phyloP scores from a whole-genome alignment of 139 green algal species.

The Micractinium conductrix region DNA sequence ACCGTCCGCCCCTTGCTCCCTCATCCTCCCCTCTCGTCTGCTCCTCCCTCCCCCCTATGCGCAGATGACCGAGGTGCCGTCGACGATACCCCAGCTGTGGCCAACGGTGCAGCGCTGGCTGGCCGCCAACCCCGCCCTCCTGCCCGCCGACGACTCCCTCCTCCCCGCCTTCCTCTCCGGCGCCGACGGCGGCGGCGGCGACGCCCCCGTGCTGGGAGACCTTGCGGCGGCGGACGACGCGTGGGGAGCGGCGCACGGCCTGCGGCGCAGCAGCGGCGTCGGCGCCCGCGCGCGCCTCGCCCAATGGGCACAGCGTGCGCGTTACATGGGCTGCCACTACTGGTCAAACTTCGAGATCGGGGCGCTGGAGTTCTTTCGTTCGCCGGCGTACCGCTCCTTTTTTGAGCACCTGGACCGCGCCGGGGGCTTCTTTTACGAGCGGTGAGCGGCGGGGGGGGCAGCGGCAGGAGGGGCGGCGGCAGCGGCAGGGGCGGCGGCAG shows the following conservation, averaged over 20 bases:
- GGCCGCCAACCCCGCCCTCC: not conserved
- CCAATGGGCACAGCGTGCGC: too few species aligned
- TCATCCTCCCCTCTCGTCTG: not conserved
- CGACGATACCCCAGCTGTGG: constrained; percentile 14
- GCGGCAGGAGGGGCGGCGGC: not conserved
- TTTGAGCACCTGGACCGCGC: constrained; percentile 39
- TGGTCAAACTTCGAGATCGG: constrained; percentile 58
- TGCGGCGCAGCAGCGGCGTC: not conserved
- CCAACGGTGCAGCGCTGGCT: constrained; percentile 23
- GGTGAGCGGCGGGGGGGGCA: not conserved
- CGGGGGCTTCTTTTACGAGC: constrained; percentile 51
- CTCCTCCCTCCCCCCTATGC: not conserved
- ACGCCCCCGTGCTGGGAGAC: not conserved
- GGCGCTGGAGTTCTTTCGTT: constrained; percentile 43
- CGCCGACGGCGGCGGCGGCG: not conserved
- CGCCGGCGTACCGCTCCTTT: constrained; percentile 29
- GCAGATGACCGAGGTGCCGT: constrained; percentile 13
- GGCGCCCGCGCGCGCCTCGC: too few species aligned
- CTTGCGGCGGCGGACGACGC: too few species aligned
- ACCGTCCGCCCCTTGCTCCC: not conserved
- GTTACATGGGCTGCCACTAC: constrained; percentile 49
- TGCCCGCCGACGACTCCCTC: not conserved
- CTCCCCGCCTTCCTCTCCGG: constrained; percentile 18
- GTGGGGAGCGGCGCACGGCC: not conserved
- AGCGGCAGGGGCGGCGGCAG: not conserved